Percentiles rank a stretch among this genome's conserved stretches.
These are phyloP conservation scores for Fusarium sp. DNA, from an alignment of 2,329 filamentous ascomycete genomes.

Conservation along the genomic window DNA sequence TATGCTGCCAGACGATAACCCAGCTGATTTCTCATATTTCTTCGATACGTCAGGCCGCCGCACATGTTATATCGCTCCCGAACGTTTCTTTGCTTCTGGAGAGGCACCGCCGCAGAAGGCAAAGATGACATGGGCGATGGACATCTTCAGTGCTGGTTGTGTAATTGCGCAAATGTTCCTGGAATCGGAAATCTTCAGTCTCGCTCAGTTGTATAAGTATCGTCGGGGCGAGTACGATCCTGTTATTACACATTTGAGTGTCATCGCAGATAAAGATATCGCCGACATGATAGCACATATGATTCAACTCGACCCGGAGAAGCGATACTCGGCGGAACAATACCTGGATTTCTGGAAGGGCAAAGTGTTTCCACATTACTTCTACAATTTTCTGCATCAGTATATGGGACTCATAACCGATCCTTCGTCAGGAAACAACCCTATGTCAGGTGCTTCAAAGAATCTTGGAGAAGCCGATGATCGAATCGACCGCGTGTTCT, in stretches of 20 bases:
- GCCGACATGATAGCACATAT: conserved; percentile 92
- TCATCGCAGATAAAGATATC: conserved; percentile 88
- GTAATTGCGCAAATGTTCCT: conserved; percentile 97
- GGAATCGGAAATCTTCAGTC: conserved; percentile 95
- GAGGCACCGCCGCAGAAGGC: conserved; percentile 70
- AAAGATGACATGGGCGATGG: conserved; percentile 90
- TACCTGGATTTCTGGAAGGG: conserved; percentile 92
- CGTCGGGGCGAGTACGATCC: conserved; percentile 93
- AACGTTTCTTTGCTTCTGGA: conserved; percentile 82
- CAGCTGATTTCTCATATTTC: conserved; percentile 96
- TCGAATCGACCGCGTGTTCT: conserved; percentile 90
- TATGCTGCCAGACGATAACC: conserved; percentile 94
- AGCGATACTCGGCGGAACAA: conserved; percentile 91
- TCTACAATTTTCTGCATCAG: conserved; percentile 96
- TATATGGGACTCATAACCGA: conserved; percentile 98
- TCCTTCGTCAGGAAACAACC: conserved; percentile 80
- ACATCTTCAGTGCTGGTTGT: conserved; percentile 96
- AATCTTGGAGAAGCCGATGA: conserved; percentile 92
- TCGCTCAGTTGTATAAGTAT: conserved; percentile 96
- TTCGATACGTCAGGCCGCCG: conserved; percentile 93
- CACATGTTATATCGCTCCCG: conserved; percentile 95
- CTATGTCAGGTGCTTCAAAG: conserved; percentile 71
- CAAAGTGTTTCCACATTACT: conserved; percentile 95
- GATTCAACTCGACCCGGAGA: conserved; percentile 94
- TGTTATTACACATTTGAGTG: conserved; percentile 79